Evolutionary conservation across 1,284 basidiomycete species (phyloP), one percentile per base, ranked within the genome.

Genomic region (Trichosporon faecale): DNA sequence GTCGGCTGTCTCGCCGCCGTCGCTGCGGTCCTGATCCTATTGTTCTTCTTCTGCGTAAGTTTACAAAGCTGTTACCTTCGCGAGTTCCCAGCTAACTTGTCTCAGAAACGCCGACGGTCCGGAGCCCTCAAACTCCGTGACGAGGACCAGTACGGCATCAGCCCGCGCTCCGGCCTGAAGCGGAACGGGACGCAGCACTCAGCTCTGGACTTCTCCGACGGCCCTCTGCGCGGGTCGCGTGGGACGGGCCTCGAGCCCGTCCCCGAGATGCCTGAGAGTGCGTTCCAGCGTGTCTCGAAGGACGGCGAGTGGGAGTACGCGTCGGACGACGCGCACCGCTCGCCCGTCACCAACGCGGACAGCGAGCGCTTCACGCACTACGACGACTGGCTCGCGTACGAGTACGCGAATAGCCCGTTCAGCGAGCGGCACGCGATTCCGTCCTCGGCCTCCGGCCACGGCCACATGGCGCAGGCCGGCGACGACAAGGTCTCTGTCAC

Each of bases 181-280:
- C 72, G 72, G 37, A 70, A 46, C 18, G 72, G 72, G 1, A 73
- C 72, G 16, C 35, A 64, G 7, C 69, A 70, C 66, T 70, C 69
- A 3, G 72, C 69, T 0, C 63, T 73, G 21, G 69, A 70, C 67
- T 73, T 73, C 35, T 67, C 67, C 55, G 72, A 73, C 49, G 72
- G 66, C 8, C 72, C 72, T 0, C 46, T 73, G 2, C 40, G 29
- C 52, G 25, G 57, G 18, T 61, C 57, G 27, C 27, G 57, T 5
- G 29, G 33, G 57, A 29, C 57, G 57, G 33, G 31, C 57, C 57
- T 61, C 3, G 57, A 61, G 16, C 16, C 57, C 7, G 57, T 61
- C 16, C 57, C 57, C 5, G 57, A 61, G 27, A 29, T 61, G 57
- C 57, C 57, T 3, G 57, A 61, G 12, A 7, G 29, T 18, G 23